Conservation (phyloP, 2,329 filamentous ascomycete genomes). For the Xylariaceae sp. region DNA sequence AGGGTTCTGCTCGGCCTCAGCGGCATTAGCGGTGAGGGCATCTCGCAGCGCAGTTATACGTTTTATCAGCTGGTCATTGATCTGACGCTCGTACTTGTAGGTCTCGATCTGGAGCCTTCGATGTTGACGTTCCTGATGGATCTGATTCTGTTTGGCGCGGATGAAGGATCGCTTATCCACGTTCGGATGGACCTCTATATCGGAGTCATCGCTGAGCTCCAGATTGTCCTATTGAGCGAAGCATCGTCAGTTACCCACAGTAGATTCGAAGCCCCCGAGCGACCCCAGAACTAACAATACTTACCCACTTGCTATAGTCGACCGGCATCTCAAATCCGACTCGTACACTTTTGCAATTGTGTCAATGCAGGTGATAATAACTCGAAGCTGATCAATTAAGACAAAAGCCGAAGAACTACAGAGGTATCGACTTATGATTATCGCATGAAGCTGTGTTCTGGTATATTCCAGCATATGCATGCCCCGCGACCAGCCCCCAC, state of each 20-base stretch:
- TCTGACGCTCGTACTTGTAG: constrained; percentile 82
- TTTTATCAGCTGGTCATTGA: constrained; percentile 85
- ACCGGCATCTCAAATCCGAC: constrained; percentile 47
- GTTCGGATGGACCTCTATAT: constrained; percentile 97
- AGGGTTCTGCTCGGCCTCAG: constrained; percentile 59
- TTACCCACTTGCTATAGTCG: constrained; percentile 65
- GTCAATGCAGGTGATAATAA: neutral
- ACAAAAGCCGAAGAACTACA: neutral
- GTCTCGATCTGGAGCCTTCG: constrained; percentile 86
- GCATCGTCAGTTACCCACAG: constrained; percentile 6
- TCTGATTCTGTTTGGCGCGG: constrained; percentile 94
- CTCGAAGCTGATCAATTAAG: neutral
- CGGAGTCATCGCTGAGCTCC: constrained; percentile 96
- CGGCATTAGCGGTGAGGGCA: constrained; percentile 68
- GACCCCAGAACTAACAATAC: constrained; percentile 12
- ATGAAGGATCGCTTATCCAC: constrained; percentile 99
- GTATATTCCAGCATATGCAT: neutral
- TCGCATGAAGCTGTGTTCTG: neutral
- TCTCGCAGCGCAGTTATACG: constrained; percentile 76
- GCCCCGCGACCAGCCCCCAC: neutral
- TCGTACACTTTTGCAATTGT: neutral
- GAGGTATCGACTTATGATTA: neutral
- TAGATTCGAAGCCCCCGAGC: neutral
- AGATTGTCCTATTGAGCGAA: constrained; percentile 63
- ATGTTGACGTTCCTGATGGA: constrained; percentile 83